Evolutionary conservation across 176 grass and related monocot genomes (phyloP).

Genomic region (Musa acuminata): DNA sequence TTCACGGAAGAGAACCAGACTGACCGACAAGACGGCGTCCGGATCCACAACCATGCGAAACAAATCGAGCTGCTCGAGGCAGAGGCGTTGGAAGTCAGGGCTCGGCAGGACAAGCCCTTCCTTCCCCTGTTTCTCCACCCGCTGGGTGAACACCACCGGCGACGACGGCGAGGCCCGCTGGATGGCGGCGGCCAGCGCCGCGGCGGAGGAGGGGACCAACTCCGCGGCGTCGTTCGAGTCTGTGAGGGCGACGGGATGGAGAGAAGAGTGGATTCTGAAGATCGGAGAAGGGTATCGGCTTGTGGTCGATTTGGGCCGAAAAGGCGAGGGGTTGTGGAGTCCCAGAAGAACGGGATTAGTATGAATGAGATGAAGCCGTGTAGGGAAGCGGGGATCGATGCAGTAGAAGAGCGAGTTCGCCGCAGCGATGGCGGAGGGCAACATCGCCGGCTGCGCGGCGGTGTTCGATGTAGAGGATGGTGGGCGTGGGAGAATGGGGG

Average conservation of each 20-base stretch:
- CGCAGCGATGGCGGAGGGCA: slow-evolving; percentile 6
- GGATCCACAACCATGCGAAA: slow-evolving; percentile 42
- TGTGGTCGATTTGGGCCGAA: neutral
- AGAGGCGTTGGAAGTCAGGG: slow-evolving; percentile 50
- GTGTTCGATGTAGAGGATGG: neutral
- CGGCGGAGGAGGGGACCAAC: slow-evolving; percentile 34
- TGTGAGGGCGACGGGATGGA: slow-evolving; percentile 19
- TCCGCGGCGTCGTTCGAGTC: slow-evolving; percentile 1
- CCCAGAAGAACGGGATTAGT: neutral
- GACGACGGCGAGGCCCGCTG: slow-evolving; percentile 43
- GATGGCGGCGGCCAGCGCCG: slow-evolving; percentile 43
- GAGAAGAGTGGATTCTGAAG: slow-evolving; percentile 7
- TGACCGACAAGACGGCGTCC: slow-evolving; percentile 49
- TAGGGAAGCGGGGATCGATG: neutral
- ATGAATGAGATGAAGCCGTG: neutral
- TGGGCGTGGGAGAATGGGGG: no score
- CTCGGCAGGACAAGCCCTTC: slow-evolving; percentile 33
- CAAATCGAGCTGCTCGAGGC: slow-evolving; percentile 61
- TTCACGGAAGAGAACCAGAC: neutral
- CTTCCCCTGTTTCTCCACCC: slow-evolving; percentile 17
- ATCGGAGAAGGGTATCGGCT: slow-evolving; percentile 1
- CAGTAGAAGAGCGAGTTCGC: neutral
- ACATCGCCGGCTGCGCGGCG: neutral
- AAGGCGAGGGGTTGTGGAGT: neutral
- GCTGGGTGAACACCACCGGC: slow-evolving; percentile 42